Percentiles rank a stretch among this genome's conserved stretches.
Evolutionary conservation across 2,329 filamentous ascomycete species (phyloP).

Genomic region (Elsinoe necatrix): DNA sequence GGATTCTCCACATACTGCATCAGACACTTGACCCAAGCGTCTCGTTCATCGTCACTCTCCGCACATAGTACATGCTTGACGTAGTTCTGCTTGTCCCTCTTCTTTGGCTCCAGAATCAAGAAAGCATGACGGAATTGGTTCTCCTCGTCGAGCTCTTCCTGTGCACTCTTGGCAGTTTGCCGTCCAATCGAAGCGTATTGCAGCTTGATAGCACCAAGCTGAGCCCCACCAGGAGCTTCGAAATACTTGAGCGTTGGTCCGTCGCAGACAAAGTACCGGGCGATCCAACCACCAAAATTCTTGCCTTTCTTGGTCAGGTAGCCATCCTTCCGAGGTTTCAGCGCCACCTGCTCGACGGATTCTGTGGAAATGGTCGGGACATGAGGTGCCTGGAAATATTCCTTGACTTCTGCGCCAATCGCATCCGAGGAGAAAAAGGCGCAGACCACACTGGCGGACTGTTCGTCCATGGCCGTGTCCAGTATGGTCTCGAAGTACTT

Average conservation of each 20-base stretch:
- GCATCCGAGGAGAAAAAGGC: slow-evolving; percentile 69
- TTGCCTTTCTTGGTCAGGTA: slow-evolving; percentile 96
- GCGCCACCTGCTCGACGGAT: slow-evolving; percentile 21
- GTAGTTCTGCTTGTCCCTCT: slow-evolving; percentile 80
- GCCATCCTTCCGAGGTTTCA: slow-evolving; percentile 59
- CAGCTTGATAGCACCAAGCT: slow-evolving; percentile 89
- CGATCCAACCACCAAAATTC: slow-evolving; percentile 99
- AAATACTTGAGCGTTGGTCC: slow-evolving; percentile 76
- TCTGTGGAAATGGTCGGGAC: neutral
- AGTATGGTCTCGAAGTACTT: slow-evolving; percentile 77
- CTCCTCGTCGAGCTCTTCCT: slow-evolving; percentile 66
- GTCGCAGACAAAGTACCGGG: slow-evolving; percentile 62
- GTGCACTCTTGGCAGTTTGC: slow-evolving; percentile 58
- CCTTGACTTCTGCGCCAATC: slow-evolving; percentile 48
- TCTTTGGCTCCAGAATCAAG: slow-evolving; percentile 87
- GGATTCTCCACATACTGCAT: slow-evolving; percentile 78
- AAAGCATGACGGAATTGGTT: slow-evolving; percentile 97
- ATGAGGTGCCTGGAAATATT: slow-evolving; percentile 31
- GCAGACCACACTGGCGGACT: slow-evolving; percentile 72
- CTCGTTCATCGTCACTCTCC: slow-evolving; percentile 85
- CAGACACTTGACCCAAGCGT: slow-evolving; percentile 86
- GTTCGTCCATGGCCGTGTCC: slow-evolving; percentile 70
- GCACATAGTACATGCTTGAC: slow-evolving; percentile 93
- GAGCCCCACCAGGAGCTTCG: slow-evolving; percentile 79
- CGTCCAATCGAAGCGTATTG: slow-evolving; percentile 88